Conservation (phyloP, 768 basidiomycete species). For the Leccinum uliginosum region DNA sequence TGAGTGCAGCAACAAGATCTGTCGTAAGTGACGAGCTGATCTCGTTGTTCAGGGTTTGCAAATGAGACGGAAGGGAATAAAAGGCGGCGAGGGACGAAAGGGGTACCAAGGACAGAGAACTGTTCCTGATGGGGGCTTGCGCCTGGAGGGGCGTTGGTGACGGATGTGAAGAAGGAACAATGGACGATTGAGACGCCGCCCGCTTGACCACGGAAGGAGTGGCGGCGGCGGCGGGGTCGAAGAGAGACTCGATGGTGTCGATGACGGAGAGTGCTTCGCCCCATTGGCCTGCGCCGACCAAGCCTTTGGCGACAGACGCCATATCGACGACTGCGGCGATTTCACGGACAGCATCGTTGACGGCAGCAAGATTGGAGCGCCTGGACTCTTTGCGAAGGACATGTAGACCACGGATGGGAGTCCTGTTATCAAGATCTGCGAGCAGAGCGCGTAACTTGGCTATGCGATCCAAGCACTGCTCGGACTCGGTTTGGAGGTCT, state of each 20-base stretch:
- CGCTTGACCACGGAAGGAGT: slow-evolving; percentile 1
- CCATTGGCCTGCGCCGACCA: slow-evolving; percentile 88
- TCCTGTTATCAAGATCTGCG: slow-evolving; percentile 67
- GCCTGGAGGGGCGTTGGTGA: slow-evolving; percentile 23
- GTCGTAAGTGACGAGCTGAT: slow-evolving; percentile 73
- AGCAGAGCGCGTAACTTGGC: slow-evolving; percentile 66
- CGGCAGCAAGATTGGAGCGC: slow-evolving; percentile 53
- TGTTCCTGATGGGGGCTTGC: slow-evolving; percentile 25
- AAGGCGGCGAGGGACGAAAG: slow-evolving; percentile 72
- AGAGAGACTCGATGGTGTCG: slow-evolving; percentile 60
- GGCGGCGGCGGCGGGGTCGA: slow-evolving; percentile 31
- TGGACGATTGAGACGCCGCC: slow-evolving; percentile 10
- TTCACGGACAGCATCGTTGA: slow-evolving; percentile 59
- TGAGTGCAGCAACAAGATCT: slow-evolving; percentile 71
- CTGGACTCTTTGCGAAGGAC: slow-evolving; percentile 64
- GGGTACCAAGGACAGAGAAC: slow-evolving; percentile 39
- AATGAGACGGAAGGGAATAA: slow-evolving; percentile 65
- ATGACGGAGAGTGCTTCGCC: slow-evolving; percentile 75
- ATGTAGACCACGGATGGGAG: slow-evolving; percentile 75
- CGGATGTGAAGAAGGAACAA: slow-evolving; percentile 28
- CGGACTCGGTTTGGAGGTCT: slow-evolving; percentile 85
- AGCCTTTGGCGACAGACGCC: slow-evolving; percentile 59
- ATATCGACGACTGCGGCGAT: slow-evolving; percentile 75
- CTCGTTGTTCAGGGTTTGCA: slow-evolving; percentile 67
- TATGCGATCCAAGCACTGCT: slow-evolving; percentile 75